phyloP scores from a whole-genome alignment of 2,329 filamentous ascomycete genomes.

The Botrytis cinerea region DNA sequence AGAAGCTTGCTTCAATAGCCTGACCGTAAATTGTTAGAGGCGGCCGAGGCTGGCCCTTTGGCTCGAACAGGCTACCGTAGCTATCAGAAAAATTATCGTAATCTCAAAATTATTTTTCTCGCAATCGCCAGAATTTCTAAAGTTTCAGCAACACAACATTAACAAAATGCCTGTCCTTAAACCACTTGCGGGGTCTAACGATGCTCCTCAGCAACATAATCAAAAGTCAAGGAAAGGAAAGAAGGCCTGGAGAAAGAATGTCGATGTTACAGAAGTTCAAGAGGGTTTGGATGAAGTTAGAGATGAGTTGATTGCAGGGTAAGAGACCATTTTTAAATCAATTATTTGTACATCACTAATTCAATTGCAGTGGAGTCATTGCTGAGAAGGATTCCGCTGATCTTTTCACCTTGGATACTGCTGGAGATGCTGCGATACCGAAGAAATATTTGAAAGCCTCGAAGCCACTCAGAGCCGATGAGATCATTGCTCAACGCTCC shows the following conservation, averaged over 20 bases:
- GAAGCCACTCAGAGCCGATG: constrained; percentile 84
- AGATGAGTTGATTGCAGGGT: constrained; percentile 91
- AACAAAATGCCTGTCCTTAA: constrained; percentile 41
- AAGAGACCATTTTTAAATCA: constrained; percentile 35
- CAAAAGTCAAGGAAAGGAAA: constrained; percentile 96
- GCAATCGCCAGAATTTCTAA: constrained; percentile 6
- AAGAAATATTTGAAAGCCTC: constrained; percentile 66
- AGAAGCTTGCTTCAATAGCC: constrained; percentile 14
- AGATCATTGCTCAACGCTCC: constrained; percentile 85
- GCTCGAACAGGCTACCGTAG: constrained; percentile 18
- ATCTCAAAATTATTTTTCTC: constrained; percentile 23
- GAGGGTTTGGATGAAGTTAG: constrained; percentile 80
- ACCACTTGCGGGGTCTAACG: constrained; percentile 47
- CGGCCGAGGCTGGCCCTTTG: constrained; percentile 11
- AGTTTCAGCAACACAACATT: constrained; percentile 11
- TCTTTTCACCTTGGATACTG: constrained; percentile 81
- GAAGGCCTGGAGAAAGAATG: constrained; percentile 98
- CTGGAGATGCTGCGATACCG: constrained; percentile 67
- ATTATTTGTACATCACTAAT: constrained; percentile 25
- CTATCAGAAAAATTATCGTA: constrained; percentile 25
- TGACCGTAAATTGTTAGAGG: constrained; percentile 22
- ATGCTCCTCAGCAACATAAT: constrained; percentile 76
- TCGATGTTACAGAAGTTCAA: constrained; percentile 86
- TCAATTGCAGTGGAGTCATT: constrained; percentile 69
- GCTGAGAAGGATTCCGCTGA: constrained; percentile 79